These are phyloP conservation scores for Penicillium alfredii DNA, from an alignment of 495 filamentous ascomycete genomes.

Conservation along the genomic window DNA sequence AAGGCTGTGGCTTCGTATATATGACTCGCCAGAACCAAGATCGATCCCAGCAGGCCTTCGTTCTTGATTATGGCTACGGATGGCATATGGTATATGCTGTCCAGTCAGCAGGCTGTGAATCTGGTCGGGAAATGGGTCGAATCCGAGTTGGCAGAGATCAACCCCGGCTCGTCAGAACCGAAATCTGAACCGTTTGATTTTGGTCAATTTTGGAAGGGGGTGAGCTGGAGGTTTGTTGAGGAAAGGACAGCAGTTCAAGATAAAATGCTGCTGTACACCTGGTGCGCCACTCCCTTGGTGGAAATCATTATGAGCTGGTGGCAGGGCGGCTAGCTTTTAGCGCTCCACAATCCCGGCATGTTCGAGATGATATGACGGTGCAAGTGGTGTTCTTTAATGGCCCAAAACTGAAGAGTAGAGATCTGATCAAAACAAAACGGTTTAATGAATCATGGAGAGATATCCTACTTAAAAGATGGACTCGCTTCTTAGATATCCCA, in stretches of 20 bases:
- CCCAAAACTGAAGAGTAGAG: no score
- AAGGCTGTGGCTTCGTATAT: no score
- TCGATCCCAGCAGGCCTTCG: slow-evolving; percentile 40
- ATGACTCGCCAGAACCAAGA: no score
- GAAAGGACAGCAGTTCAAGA: slow-evolving; percentile 47
- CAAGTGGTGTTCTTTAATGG: slow-evolving; percentile 60
- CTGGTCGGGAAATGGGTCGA: slow-evolving; percentile 50
- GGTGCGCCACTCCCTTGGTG: slow-evolving; percentile 56
- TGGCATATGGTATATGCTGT: slow-evolving; percentile 58
- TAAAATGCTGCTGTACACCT: slow-evolving; percentile 60
- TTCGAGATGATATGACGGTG: slow-evolving; percentile 57
- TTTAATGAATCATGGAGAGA: no score
- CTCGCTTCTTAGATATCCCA: no score
- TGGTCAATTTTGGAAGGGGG: slow-evolving; percentile 19
- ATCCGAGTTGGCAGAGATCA: slow-evolving; percentile 6
- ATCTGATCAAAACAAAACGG: no score
- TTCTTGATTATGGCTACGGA: slow-evolving; percentile 62
- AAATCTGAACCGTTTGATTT: slow-evolving; percentile 23
- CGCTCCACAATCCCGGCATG: slow-evolving; percentile 41
- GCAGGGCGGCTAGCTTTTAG: slow-evolving; percentile 44
- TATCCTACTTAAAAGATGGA: no score
- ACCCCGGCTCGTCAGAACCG: slow-evolving; percentile 14
- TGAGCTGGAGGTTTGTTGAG: slow-evolving; percentile 22
- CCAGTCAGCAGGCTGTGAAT: slow-evolving; percentile 53
- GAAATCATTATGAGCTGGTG: slow-evolving; percentile 51